Conservation (phyloP, 495 filamentous ascomycete species). For the Penicillium flavigenum region DNA sequence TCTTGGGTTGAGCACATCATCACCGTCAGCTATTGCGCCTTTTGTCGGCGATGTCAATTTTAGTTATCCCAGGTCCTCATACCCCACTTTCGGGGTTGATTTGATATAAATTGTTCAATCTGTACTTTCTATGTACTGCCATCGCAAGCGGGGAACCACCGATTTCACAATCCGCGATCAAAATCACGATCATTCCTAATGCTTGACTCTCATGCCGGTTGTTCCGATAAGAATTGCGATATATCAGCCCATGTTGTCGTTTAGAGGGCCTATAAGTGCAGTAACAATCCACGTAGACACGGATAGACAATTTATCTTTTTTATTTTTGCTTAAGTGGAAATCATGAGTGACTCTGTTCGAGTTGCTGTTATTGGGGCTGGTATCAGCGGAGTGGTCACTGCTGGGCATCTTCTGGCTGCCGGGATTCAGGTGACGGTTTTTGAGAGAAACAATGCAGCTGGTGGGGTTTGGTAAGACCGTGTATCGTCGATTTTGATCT, state of each 20-base stretch:
- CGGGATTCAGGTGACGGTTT: conserved; percentile 62
- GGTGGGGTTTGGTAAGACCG: conserved; percentile 61
- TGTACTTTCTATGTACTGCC: neutral
- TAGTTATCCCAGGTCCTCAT: neutral
- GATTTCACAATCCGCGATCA: conserved; percentile 17
- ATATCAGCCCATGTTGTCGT: conserved; percentile 6
- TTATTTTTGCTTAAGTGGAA: neutral
- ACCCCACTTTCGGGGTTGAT: conserved; percentile 6
- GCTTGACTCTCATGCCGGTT: conserved; percentile 5
- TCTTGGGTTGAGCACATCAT: conserved; percentile 39
- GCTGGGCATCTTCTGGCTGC: conserved; percentile 60
- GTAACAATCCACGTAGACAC: neutral
- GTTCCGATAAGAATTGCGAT: conserved; percentile 19
- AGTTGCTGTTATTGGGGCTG: conserved; percentile 69
- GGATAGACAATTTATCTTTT: neutral
- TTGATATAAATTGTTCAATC: neutral
- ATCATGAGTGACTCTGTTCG: conserved; percentile 31
- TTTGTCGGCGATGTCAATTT: conserved; percentile 7
- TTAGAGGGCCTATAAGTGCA: neutral
- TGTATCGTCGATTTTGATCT: neutral
- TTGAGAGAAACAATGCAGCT: conserved; percentile 57
- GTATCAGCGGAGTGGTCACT: conserved; percentile 64
- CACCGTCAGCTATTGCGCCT: conserved; percentile 21
- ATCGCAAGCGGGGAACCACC: conserved; percentile 4
- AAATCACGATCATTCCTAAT: conserved; percentile 11